Evolutionary conservation across 1,139 yeast species (phyloP), one percentile per base, ranked within the genome.

Genomic region (Suhomyces maxii): DNA sequence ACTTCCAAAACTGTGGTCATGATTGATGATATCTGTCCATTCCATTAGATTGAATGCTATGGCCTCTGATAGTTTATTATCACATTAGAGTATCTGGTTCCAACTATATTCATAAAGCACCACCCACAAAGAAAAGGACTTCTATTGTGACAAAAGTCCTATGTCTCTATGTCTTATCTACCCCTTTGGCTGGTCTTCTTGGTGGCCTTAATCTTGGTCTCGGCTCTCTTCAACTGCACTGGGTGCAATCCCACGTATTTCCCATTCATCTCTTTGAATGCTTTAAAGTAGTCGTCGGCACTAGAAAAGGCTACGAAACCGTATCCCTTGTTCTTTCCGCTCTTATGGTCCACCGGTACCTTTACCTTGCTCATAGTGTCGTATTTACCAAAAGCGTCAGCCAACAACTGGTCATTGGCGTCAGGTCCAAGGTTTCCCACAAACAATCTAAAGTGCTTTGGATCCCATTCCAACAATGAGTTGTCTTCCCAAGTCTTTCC

Each of bases 221-320:
- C 82, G 0, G 93, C 91, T 48, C 84, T 71, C 61, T 83, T 83
- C 61, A 86, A 67, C 53, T 80, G 85, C 32, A 86, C 82, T 0
- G 95, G 95, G 53, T 83, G 85, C 53, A 77, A 80, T 0, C 95
- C 95, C 40, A 87, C 76, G 55, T 84, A 86, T 60, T 85, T 84
- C 36, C 89, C 87, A 60, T 86, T 84, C 83, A 85, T 79, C 55
- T 84, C 88, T 58, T 82, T 83, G 65, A 84, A 86, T 3, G 93
- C 90, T 42, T 68, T 68, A 50, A 86, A 70, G 57, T 84, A 86
- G 55, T 82, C 91, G 30, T 82, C 80, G 0, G 89, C 67, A 49
- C 73, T 74, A 2, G 68, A 69, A 62, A 86, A 86, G 1, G 88
- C 80, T 18, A 86, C 85, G 61, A 86, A 86, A 5, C 90, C 93